Percentiles rank a stretch among this genome's conserved stretches.
Conservation (phyloP, 1,139 yeast genomes). For the Ogataea hybrid region DNA sequence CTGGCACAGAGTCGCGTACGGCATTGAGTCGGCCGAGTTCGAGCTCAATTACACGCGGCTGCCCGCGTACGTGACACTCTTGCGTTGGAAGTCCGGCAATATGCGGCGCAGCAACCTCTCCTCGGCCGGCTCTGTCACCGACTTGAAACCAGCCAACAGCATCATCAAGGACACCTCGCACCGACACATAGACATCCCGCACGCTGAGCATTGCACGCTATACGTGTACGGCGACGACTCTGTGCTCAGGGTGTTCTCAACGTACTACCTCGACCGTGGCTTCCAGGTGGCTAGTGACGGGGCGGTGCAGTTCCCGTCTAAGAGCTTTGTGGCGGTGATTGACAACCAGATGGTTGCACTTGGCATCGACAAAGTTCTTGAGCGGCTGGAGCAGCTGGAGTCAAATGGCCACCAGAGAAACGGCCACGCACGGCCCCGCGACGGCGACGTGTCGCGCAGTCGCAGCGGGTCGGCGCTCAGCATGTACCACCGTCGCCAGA, state of each 20-base stretch:
- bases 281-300: constrained; percentile 63
- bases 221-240: constrained; percentile 61
- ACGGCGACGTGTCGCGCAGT: constrained; percentile 14
- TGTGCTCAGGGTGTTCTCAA: constrained; percentile 68
- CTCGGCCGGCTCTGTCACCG: constrained; percentile 10
- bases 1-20: constrained; percentile 77
- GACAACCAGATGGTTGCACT: constrained; percentile 54
- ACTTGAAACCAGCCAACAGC: constrained; percentile 29
- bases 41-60: constrained; percentile 71
- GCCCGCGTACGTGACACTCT: constrained; percentile 52
- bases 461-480: constrained; percentile 21
- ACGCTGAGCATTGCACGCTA: constrained; percentile 42
- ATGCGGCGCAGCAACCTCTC: constrained; percentile 2
- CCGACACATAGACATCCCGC: background rate
- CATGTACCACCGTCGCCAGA: constrained; percentile 23
- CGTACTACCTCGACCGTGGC: constrained; percentile 59
- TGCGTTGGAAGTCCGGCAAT: constrained; percentile 48
- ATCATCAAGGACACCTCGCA: constrained; percentile 21
- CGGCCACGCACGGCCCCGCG: constrained; percentile 4
- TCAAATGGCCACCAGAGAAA: constrained; percentile 1
- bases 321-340: constrained; percentile 47
- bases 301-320: constrained; percentile 40
- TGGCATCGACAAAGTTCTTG: constrained; percentile 36
- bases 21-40: constrained; percentile 62
- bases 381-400: constrained; percentile 19